Base-by-base conservation (phyloP, 306 rosid genomes). In the Oemleria cerasiformis region DNA sequence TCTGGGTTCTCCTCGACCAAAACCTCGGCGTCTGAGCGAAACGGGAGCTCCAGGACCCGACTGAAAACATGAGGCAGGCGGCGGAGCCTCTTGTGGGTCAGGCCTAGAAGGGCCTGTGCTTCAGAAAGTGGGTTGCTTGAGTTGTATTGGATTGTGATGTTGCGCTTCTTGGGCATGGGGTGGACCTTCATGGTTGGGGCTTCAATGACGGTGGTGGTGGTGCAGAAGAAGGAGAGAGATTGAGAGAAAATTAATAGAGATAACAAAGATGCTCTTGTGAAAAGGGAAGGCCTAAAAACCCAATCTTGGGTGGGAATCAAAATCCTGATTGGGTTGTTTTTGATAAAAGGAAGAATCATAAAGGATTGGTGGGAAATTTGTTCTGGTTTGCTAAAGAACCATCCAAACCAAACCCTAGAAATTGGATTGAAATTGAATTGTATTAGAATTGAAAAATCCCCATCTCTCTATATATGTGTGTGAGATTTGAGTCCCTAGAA, bases 11-110 rank as follows among this genome's bases (percentile, higher is more conserved):
- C 99, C 74, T 89, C 89, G 8, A 95, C 69, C 15, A 81, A 67
- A 1, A 95, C 99, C 7, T 95, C 96, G 0, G 99, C 99, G 45
- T 95, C 99, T 34, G 99, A 91, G 8, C 96, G 96, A 71, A 95
- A 91, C 0, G 97, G 97, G 1, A 95, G 96, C 76, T 95, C 99
- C 59, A 95, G 86, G 43, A 95, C 92, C 68, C 99, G 88, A 73
- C 88, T 88, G 81, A 95, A 95, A 23, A 95, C 89, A 39, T 95
- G 99, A 8, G 99, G 99, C 3, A 95, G 85, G 11, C 99, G 83
- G 59, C 99, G 88, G 44, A 95, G 88, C 79, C 89, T 95, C 85
- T 95, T 95, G 47, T 85, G 80, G 74, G 84, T 56, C 34, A 86
- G 73, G 50, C 77, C 81, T 23, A 86, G 59, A 80, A 83, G 79